Base-by-base conservation (phyloP, 2,329 filamentous ascomycete species). In the Teratosphaeria gauchensis region DNA sequence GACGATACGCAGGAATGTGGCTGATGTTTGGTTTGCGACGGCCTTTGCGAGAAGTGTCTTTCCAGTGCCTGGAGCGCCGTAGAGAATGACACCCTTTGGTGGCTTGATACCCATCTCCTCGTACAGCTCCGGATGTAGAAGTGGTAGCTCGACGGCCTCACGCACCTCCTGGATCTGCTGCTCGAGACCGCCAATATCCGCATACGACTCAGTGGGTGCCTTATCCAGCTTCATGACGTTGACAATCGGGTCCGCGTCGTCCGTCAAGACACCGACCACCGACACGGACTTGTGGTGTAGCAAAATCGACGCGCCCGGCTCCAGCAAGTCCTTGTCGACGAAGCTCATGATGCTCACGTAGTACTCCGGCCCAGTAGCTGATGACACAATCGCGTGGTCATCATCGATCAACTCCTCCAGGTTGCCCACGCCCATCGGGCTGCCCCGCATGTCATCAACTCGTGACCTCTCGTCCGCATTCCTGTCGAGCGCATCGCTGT, bases 41-140 rank as follows among this genome's bases (percentile, higher is more conserved):
- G 94, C 94, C 79, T 97, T 97, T 62, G 94, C 94, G 59, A 99
- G 80, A 2, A 96, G 80, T 4, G 92, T 97, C 80, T 97, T 99
- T 75, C 94, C 94, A 8, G 94, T 99, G 75, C 94, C 94, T 0
- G 94, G 94, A 4, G 90, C 91, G 77, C 94, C 94, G 74, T 99
- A 99, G 30, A 99, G 86, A 70, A 99, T 99, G 68, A 99, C 94
- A 82, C 94, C 94, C 83, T 99, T 99, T 61, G 94, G 94, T 4
- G 94, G 94, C 77, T 99, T 99, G 82, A 99, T 97, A 71, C 94
- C 94, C 94, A 99, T 99, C 80, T 99, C 94, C 76, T 99, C 94
- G 76, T 99, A 99, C 56, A 99, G 79, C 76, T 99, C 94, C 0
- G 94, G 94, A 73, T 99, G 94, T 60, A 99, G 81, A 63, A 99